Base-by-base conservation (phyloP, 345 rosid genomes). In the Iberis pinnata region DNA sequence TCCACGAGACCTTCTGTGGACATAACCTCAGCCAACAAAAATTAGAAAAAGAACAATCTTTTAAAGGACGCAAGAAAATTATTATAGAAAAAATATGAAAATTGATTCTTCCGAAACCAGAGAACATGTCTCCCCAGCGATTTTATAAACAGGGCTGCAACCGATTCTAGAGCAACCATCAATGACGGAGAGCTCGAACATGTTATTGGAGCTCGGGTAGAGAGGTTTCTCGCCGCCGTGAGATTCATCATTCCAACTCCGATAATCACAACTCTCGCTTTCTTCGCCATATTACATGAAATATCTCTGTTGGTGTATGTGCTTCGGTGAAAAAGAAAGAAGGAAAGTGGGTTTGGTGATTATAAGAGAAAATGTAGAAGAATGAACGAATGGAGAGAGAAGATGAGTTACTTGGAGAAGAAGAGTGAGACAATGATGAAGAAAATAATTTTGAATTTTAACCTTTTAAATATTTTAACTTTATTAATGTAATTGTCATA, bases 191-290 rank as follows among this genome's bases (percentile, higher is more conserved):
- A 92, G 81, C 68, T 92, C 89, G 56, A 92, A 82, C 65, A 64
- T 40, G 71, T 76, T 75, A 17, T 44, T 70, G 12, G 79, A 73
- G 62, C 33, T 49, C 5, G 83, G 76, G 70, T 84, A 73, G 43
- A n/a, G n/a, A 92, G 95, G 76, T 70, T 80, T 84, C 88, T 80
- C 2, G 98, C 98, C 40, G 96, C 98, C 2, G 98, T 81, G 12
- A 92, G 83, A 61, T 95, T 96, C 14, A 96, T 83, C 98, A 92
- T 92, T 75, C 98, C 98, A 3, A 96, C 98, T 40, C 98, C 98
- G 46, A 92, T 68, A 18, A 92, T 88, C 37, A 88, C 95, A 55
- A 92, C 73, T 78, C 80, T 88, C 36, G 93, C 88, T 81, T 88
- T 92, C 79, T 78, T 81, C 18, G 76, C 83, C 93, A 84, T n/a